A percentile compares a stretch with the other conserved stretches of the same genome.
Conservation (phyloP, 192 early-diverging fungal species). For the Coemansia sp. region DNA sequence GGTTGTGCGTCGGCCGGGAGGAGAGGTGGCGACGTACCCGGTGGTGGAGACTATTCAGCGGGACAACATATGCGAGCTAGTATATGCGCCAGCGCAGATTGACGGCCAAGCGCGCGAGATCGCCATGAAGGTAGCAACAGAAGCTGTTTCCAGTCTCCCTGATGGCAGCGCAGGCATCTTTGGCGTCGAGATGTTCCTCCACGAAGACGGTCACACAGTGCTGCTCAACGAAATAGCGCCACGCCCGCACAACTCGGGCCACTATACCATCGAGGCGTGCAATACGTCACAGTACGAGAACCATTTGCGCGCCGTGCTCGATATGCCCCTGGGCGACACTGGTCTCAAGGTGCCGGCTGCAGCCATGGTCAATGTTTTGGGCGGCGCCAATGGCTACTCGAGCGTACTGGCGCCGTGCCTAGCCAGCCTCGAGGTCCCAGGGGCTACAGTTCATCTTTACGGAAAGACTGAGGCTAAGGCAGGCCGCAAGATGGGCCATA, state of each 20-base stretch:
- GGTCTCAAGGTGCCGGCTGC: constrained; percentile 88
- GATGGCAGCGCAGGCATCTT: constrained; percentile 87
- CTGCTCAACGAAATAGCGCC: constrained; percentile 98
- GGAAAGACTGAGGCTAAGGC: constrained; percentile 88
- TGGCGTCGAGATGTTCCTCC: constrained; percentile 98
- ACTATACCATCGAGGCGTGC: constrained; percentile 98
- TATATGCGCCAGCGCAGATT: constrained; percentile 96
- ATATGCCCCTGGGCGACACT: constrained; percentile 86
- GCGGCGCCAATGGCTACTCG: constrained; percentile 63
- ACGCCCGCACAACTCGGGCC: constrained; percentile 98
- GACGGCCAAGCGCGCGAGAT: constrained; percentile 73
- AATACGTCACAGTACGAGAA: constrained; percentile 98
- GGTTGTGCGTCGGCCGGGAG: constrained; percentile 79
- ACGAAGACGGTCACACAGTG: constrained; percentile 79
- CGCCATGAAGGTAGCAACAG: constrained; percentile 83
- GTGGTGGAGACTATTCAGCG: constrained; percentile 97
- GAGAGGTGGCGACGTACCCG: constrained; percentile 79
- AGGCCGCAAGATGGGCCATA: constrained; percentile 98
- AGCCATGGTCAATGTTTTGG: constrained; percentile 96
- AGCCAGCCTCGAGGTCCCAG: constrained; percentile 73
- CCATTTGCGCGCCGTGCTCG: constrained; percentile 89
- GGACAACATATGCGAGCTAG: constrained; percentile 95
- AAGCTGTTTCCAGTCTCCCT: constrained; percentile 72
- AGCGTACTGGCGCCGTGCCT: constrained; percentile 59
- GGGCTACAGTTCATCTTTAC: constrained; percentile 92